Percentiles rank a stretch among this genome's conserved stretches.
Evolutionary conservation across 345 rosid species (phyloP).

Genomic region (Raphanus sativus): DNA sequence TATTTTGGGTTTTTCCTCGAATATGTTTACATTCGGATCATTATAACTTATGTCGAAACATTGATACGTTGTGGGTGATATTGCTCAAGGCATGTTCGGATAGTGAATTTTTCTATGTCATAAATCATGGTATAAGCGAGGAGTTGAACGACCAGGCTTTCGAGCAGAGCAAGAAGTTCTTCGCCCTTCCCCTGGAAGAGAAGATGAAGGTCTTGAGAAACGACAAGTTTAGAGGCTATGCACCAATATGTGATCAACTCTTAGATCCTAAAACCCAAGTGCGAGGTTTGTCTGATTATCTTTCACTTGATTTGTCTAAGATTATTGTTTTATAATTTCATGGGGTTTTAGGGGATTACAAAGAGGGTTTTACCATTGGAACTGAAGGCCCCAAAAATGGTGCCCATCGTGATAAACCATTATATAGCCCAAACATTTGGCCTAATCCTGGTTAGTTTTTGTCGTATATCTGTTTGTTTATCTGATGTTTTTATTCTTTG

Average conservation of each 20-base stretch:
- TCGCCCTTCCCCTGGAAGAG: slow-evolving; percentile 52
- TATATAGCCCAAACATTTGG: slow-evolving; percentile 78
- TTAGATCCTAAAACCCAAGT: slow-evolving; percentile 51
- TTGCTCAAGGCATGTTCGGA: slow-evolving; percentile 71
- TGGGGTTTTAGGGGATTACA: slow-evolving; percentile 65
- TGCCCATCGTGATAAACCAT: slow-evolving; percentile 55
- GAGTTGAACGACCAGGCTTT: slow-evolving; percentile 70
- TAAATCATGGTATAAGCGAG: slow-evolving; percentile 69
- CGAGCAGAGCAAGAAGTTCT: slow-evolving; percentile 59
- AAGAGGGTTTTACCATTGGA: slow-evolving; percentile 74
- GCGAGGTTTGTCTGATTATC: not conserved
- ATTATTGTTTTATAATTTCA: too few relatives aligned
- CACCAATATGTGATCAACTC: slow-evolving; percentile 65
- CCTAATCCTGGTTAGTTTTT: slow-evolving; percentile 52
- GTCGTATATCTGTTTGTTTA: not conserved
- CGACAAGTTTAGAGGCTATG: slow-evolving; percentile 63
- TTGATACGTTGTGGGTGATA: not conserved
- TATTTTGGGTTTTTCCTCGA: not conserved
- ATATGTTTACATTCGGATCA: not conserved
- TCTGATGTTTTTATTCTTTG: slow-evolving; percentile 3
- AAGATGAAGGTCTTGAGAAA: slow-evolving; percentile 71
- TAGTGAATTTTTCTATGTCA: slow-evolving; percentile 76
- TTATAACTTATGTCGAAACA: not conserved
- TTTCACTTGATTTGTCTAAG: not conserved
- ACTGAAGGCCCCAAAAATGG: slow-evolving; percentile 60